Percentiles rank a stretch among this genome's conserved stretches.
Conservation (phyloP, 164 flowering plant species). For the Stephania yunnanensis region DNA sequence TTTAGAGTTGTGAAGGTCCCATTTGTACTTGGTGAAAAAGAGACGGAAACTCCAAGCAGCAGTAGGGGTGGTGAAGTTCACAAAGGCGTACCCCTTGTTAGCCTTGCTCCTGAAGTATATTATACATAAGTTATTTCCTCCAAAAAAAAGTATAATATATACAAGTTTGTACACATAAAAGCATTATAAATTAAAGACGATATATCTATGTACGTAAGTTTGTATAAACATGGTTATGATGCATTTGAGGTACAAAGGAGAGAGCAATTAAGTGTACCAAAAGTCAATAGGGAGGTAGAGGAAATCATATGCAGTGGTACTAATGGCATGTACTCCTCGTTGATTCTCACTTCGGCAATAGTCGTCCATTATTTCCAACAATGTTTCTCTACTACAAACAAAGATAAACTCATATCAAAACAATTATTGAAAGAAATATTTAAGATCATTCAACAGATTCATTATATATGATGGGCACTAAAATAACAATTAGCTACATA, state of each 20-base stretch:
- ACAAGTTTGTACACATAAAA: too few species aligned
- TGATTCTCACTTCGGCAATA: not conserved
- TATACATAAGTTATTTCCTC: too few species aligned
- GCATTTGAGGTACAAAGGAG: not conserved
- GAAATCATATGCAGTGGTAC: slow-evolving; percentile 46
- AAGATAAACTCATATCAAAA: too few species aligned
- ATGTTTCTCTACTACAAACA: not conserved
- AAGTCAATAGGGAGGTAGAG: slow-evolving; percentile 81
- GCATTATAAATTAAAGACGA: too few species aligned
- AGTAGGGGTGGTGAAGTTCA: slow-evolving; percentile 51
- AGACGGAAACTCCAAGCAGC: slow-evolving; percentile 34
- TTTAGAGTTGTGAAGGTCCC: slow-evolving; percentile 35
- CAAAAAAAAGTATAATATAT: too few species aligned
- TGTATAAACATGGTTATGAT: too few species aligned
- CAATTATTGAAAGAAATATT: too few species aligned
- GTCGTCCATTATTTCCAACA: not conserved
- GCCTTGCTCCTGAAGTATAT: slow-evolving; percentile 9
- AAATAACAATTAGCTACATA: too few species aligned
- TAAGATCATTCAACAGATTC: too few species aligned
- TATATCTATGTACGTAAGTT: too few species aligned
- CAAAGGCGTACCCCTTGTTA: slow-evolving; percentile 78
- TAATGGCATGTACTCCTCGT: slow-evolving; percentile 12
- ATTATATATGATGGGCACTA: too few species aligned
- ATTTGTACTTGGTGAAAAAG: slow-evolving; percentile 18
- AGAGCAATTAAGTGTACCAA: slow-evolving; percentile 23